Evolutionary conservation across 2,329 filamentous ascomycete species (phyloP).

Genomic region (Trichoderma lentiforme): DNA sequence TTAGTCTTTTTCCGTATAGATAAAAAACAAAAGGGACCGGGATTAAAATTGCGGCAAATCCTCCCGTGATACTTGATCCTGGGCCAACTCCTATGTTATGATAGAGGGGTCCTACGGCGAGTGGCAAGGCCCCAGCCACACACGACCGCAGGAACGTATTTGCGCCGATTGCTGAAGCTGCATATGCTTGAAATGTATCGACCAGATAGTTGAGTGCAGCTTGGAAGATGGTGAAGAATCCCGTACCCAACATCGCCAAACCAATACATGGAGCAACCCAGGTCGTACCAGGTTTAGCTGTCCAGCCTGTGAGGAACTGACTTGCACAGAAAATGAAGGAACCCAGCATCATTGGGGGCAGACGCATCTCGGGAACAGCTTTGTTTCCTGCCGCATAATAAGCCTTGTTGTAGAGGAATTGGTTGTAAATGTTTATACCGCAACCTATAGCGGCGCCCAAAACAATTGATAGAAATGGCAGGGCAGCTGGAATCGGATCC

Average conservation of each 20-base stretch:
- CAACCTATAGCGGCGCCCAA: conserved; percentile 61
- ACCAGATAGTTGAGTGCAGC: conserved; percentile 61
- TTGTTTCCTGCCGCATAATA: conserved; percentile 50
- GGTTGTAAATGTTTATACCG: conserved; percentile 59
- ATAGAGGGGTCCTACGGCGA: conserved; percentile 65
- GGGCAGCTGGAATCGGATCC: conserved; percentile 50
- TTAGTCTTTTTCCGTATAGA: conserved; percentile 51
- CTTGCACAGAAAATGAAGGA: conserved; percentile 53
- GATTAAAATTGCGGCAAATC: conserved; percentile 50
- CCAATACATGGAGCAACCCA: conserved; percentile 56
- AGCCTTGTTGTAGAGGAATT: conserved; percentile 58
- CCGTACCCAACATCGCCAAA: conserved; percentile 47
- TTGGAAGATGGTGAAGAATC: conserved; percentile 48
- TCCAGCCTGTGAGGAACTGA: conserved; percentile 59
- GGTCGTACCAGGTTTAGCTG: conserved; percentile 52
- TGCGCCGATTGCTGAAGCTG: conserved; percentile 56
- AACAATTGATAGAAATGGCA: conserved; percentile 63
- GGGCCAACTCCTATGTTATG: conserved; percentile 62
- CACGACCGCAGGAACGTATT: conserved; percentile 61
- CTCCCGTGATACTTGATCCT: conserved; percentile 60
- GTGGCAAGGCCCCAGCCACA: conserved; percentile 69
- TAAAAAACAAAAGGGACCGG: conserved; percentile 59
- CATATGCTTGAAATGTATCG: conserved; percentile 52
- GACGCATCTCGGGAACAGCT: conserved; percentile 52
- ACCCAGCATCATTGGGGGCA: conserved; percentile 52